Evolutionary conservation across 2,329 filamentous ascomycete genomes (phyloP), one percentile per base, ranked within the genome.

Genomic region (Stagonosporopsis cucurbitacearum): DNA sequence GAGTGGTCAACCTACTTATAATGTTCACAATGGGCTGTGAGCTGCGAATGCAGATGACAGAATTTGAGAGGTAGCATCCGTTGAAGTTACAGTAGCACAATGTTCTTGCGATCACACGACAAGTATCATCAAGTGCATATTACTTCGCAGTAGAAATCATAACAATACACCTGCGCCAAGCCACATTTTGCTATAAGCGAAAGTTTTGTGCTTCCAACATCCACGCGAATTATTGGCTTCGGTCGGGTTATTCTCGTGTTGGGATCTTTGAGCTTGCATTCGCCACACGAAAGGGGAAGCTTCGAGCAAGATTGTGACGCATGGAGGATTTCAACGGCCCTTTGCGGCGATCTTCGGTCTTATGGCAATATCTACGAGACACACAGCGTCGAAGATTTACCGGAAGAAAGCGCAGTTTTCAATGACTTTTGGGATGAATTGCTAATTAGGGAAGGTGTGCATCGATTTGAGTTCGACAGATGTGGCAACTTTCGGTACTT

Each of bases 341-440:
- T 51, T 39, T 43, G 6, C 53, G 47, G 53, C 47, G 42, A 47
- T 56, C 37, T 6, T 56, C 53, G 53, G 53, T 39, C 32, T 17
- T 47, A 32, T 48, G 13, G 7, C n/a, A 32, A 15, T 32, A 6
- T 32, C 30, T 15, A n/a, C n/a, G 53, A 43, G 12, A 51, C 53
- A n/a, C 23, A 22, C n/a, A 22, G 22, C 12, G 53, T 42, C 15
- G 19, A 43, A 20, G 30, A 51, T 2, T 56, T 56, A 51, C 53
- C 53, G 53, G 53, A 47, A 44, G n/a, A 56, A 56, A 47, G 47
- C 53, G 47, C 53, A 51, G 53, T 37, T 6, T 47, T 56, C 43
- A 12, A 56, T 23, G 30, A 33, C 30, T 17, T 13, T n/a, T 17
- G 6, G 11, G 1, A 32, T 26, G 3, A 15, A 19, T 15, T 51